Base-by-base conservation (phyloP, 495 filamentous ascomycete genomes). In the Durotheca rogersii region DNA sequence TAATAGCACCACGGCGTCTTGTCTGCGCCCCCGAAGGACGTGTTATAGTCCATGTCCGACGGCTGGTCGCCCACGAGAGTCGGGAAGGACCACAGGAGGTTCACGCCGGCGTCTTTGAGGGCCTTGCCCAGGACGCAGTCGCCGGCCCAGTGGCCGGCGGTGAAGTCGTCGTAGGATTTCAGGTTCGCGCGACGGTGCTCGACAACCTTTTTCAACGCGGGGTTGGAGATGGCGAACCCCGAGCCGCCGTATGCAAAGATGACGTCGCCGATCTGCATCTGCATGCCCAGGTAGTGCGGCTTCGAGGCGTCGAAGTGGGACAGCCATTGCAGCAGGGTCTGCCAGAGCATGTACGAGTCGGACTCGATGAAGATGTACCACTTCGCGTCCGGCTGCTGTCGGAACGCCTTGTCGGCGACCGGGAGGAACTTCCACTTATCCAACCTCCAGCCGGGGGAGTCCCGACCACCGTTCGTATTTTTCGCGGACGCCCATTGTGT, bases 401-500 rank as follows among this genome's bases (percentile, higher is more conserved):
- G 57, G 30, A 72, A 67, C 12, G 79, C 74, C 16, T 78, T 69
- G 10, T 77, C 70, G 45, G 83, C 72, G 67, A 82, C 75, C 10
- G 81, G 80, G 6, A 86, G 69, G 61, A 84, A 85, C 61, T 85
- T 86, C 75, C 78, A 86, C 58, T 84, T 84, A 62, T 86, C 81
- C 3, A 84, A 70, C 41, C 66, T 74, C 81, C 81, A 86, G 6
- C 60, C 60, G 18, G 60, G 65, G 36, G 53, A 60, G 47, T 65
- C 59, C 20, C 62, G 55, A 7, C 62, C 62, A 6, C 49, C 40
- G 6, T 57, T 61, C 10, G 60, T 61, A 18, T 66, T 66, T 41
- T 61, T 64, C 9, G 60, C 60, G 11, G 53, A 33, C 3, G 53
- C 39, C 63, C 60, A 66, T 53, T 56, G 33, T 1, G 54, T 40